phyloP scores from a whole-genome alignment of 108 stramenopile species.

The Nannochloropsis granulata region DNA sequence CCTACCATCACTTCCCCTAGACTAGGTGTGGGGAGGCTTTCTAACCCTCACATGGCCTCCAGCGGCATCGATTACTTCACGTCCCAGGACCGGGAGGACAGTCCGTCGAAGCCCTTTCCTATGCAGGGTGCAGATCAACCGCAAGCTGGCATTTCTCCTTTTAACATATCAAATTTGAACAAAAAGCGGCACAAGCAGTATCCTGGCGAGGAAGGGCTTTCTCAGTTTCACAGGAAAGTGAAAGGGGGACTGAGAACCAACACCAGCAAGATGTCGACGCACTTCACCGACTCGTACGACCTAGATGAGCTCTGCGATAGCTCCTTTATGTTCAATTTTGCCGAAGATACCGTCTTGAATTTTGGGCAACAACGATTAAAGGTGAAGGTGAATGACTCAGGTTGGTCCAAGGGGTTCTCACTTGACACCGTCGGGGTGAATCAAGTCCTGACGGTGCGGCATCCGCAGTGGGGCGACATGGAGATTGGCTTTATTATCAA shows the following conservation, averaged over 20 bases:
- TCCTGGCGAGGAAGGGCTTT: not conserved
- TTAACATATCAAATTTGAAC: not conserved
- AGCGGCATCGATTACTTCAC: not conserved
- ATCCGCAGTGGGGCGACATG: slow-evolving; percentile 55
- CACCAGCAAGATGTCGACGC: not conserved
- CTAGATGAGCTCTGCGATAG: slow-evolving; percentile 48
- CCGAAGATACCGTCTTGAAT: slow-evolving; percentile 45
- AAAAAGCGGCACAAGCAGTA: not conserved
- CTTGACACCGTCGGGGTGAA: slow-evolving; percentile 89
- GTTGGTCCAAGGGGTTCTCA: slow-evolving; percentile 51
- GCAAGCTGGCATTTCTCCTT: not conserved
- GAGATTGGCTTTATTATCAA: slow-evolving; percentile 65
- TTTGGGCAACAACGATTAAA: slow-evolving; percentile 53
- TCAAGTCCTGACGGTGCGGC: slow-evolving; percentile 72
- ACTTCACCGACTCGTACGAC: not conserved
- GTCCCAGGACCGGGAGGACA: not conserved
- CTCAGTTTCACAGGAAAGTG: not conserved
- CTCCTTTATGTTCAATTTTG: slow-evolving; percentile 90
- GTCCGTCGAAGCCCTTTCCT: not conserved
- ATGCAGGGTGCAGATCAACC: not conserved
- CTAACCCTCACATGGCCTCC: too few relatives aligned
- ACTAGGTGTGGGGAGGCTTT: too few relatives aligned
- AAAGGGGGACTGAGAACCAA: not conserved
- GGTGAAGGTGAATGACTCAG: slow-evolving; percentile 49
- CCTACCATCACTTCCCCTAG: too few relatives aligned